phyloP scores from a whole-genome alignment of 1,139 yeast species.

The Taiozyma sp. region DNA sequence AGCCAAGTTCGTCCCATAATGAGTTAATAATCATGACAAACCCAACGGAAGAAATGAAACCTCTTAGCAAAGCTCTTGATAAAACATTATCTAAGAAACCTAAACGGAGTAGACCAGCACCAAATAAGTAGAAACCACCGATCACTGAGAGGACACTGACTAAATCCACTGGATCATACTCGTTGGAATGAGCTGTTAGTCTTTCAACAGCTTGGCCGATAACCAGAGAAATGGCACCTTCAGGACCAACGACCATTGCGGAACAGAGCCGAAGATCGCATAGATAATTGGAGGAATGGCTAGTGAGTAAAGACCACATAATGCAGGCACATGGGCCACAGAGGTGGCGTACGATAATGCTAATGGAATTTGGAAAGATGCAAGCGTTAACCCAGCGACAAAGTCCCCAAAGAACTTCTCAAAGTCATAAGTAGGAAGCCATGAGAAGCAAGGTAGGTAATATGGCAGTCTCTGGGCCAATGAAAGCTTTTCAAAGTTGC shows the following conservation, averaged over 20 bases:
- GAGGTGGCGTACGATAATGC: constrained; percentile 88
- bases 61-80: constrained; percentile 77
- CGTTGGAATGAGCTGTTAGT: constrained; percentile 45
- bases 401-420: constrained; percentile 65
- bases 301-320: constrained; percentile 78
- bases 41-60: constrained; percentile 93
- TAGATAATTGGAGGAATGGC: constrained; percentile 84
- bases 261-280: constrained; percentile 83
- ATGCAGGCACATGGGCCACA: constrained; percentile 85
- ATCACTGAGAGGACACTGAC: constrained; percentile 72
- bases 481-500: constrained; percentile 1
- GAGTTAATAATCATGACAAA: constrained; percentile 84
- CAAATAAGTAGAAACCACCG: constrained; percentile 71
- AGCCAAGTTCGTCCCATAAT: constrained; percentile 65
- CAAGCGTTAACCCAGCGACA: constrained; percentile 81
- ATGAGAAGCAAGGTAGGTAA: constrained; percentile 76
- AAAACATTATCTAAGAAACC: constrained; percentile 89
- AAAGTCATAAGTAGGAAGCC: constrained; percentile 64
- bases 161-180: constrained; percentile 55
- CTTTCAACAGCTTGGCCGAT: constrained; percentile 91
- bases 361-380: constrained; percentile 88
- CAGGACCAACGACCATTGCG: constrained; percentile 97
- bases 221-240: constrained; percentile 85
- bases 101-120: constrained; percentile 76
- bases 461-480: constrained; percentile 42